Evolutionary conservation across 768 basidiomycete species (phyloP), one percentile per base, ranked within the genome.

Genomic region (Mycena vitilis): DNA sequence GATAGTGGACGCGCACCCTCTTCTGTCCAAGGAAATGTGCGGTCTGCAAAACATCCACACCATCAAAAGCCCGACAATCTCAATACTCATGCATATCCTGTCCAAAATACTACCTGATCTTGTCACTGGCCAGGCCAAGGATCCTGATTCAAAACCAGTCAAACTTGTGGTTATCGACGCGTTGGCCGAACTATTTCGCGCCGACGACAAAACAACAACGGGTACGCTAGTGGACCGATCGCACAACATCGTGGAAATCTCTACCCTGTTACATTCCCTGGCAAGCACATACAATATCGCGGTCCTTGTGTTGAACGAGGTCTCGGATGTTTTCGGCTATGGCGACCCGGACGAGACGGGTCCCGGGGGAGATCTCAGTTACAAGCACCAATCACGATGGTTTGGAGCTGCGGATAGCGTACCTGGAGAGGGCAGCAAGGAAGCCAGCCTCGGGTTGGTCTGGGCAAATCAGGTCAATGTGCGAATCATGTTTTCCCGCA

Each of bases 391-490:
- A 74, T 85, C 90, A 4, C 86, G 87, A 20, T 90, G 91, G 88
- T 98, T 97, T 76, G 86, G 85, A 47, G 86, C 90, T 20, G 88
- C 88, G 25, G 85, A 89, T 73, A 87, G 81, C 60, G 75, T 88
- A 25, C 84, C 87, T 0, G 87, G 87, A 2, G 88, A 89, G 66
- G 81, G 85, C 65, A 79, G 77, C 52, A 95, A 95, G 75, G 93
- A 97, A 78, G 95, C 93, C 0, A 88, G 87, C 45, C 81, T 99
- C 2, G 96, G 96, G 4, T 88, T 98, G 58, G 90, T 89, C 11
- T 99, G 97, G 97, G 93, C 96, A 18, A 98, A 97, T 78, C 92
- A 95, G 74, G 84, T 99, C 64, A 96, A 97, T 72, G 86, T 85
- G 5, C 87, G 97, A 25, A 86, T 98, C 53, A 90, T 97, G 85